Conservation (phyloP, 2,329 filamentous ascomycete genomes). For the Biscogniauxia mediterranea region DNA sequence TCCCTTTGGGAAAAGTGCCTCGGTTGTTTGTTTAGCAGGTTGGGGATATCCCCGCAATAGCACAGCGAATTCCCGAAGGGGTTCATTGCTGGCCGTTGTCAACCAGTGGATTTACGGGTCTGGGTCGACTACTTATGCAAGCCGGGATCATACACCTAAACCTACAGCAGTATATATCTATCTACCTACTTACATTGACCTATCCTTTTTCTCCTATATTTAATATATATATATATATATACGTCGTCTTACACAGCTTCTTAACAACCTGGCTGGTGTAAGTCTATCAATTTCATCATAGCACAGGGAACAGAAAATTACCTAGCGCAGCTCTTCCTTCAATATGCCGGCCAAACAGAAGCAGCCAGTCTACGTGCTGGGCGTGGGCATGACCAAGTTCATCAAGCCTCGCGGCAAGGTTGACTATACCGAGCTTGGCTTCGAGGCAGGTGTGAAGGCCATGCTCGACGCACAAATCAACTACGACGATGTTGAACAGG, state of each 20-base stretch:
- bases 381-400: constrained; percentile 99
- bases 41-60: not conserved
- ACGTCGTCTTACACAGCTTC: not conserved
- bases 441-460: constrained; percentile 87
- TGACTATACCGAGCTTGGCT: constrained; percentile 92
- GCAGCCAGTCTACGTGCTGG: constrained; percentile 76
- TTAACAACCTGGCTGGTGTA: no score
- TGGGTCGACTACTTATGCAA: no score
- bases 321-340: not conserved
- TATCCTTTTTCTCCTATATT: no score
- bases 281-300: not conserved
- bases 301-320: not conserved
- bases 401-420: constrained; percentile 94
- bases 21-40: not conserved
- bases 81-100: no score
- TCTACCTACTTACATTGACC: not conserved
- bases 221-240: not conserved
- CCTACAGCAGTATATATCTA: no score
- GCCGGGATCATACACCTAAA: not conserved
- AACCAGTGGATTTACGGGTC: not conserved
- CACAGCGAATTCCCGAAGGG: not conserved
- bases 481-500: constrained; percentile 95
- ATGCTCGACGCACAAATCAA: constrained; percentile 84
- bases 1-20: not conserved
- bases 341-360: constrained; percentile 51